phyloP scores from a whole-genome alignment of 1,284 basidiomycete species.

The Puccinia sorghi region DNA sequence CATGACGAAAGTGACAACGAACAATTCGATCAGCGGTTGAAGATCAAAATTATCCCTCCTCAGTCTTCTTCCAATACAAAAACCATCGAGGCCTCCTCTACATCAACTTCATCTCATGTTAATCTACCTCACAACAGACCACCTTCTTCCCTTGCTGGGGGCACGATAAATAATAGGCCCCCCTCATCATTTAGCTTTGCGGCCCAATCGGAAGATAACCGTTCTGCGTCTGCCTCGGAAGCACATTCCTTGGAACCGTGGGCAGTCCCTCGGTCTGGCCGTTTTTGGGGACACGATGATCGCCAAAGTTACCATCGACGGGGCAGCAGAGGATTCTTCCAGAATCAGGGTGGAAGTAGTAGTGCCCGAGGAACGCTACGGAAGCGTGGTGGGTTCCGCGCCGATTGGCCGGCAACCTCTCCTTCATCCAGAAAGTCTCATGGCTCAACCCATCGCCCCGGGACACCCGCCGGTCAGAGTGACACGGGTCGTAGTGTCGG shows the following conservation, averaged over 20 bases:
- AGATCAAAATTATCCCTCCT: conserved; percentile 41
- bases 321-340: conserved; percentile 16
- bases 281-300: conserved; percentile 48
- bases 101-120: conserved; percentile 5
- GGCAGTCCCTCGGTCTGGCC: conserved; percentile 32
- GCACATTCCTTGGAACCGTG: conserved; percentile 28
- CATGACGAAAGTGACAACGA: background rate
- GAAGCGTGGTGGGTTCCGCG: conserved; percentile 20
- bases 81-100: conserved; percentile 1
- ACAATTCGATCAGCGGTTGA: conserved; percentile 6
- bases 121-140: conserved; percentile 6
- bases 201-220: conserved; percentile 23
- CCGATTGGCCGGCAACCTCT: conserved; percentile 23
- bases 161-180: background rate
- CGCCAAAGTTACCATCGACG: conserved; percentile 26
- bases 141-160: conserved; percentile 24
- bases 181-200: conserved; percentile 11
- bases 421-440: conserved; percentile 6
- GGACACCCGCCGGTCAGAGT: conserved; percentile 37
- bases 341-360: background rate
- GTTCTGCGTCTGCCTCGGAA: conserved; percentile 8
- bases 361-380: background rate
- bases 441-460: conserved; percentile 11
- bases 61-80: background rate
- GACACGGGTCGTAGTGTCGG: conserved; percentile 35